Conservation (phyloP, 2,329 filamentous ascomycete genomes). For the Proliferodiscus dingleyae region DNA sequence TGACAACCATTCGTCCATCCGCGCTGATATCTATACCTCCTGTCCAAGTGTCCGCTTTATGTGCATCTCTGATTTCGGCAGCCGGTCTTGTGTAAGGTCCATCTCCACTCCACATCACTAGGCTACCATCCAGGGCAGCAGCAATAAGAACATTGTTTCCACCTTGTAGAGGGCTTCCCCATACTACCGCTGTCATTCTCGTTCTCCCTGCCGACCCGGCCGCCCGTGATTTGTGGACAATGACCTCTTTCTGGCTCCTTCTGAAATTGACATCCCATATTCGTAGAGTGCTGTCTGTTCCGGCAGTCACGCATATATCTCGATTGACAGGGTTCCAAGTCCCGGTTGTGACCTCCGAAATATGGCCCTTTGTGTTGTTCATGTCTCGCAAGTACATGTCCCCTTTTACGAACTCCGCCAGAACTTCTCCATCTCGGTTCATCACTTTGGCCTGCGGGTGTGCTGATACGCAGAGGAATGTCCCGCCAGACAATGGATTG, state of each 20-base stretch:
- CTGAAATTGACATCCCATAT: conserved; percentile 97
- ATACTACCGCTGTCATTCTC: conserved; percentile 88
- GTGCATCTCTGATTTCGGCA: conserved; percentile 79
- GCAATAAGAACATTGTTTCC: conserved; percentile 73
- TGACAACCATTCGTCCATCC: conserved; percentile 87
- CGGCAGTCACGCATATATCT: conserved; percentile 83
- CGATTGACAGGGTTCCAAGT: conserved; percentile 86
- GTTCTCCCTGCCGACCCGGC: conserved; percentile 83
- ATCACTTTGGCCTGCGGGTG: conserved; percentile 88
- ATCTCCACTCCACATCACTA: conserved; percentile 89
- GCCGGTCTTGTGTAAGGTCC: conserved; percentile 78
- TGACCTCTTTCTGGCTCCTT: conserved; percentile 83
- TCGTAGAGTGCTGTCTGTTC: conserved; percentile 88
- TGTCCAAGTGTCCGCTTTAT: conserved; percentile 81
- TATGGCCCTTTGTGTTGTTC: conserved; percentile 95
- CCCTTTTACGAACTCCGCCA: conserved; percentile 90
- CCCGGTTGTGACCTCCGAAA: conserved; percentile 84
- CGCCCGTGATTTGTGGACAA: conserved; percentile 93
- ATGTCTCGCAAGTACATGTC: conserved; percentile 98
- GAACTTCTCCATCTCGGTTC: conserved; percentile 77
- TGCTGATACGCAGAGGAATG: conserved; percentile 82
- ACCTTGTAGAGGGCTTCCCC: conserved; percentile 74
- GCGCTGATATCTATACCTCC: conserved; percentile 85
- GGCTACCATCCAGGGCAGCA: conserved; percentile 79
- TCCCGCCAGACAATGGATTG: conserved; percentile 72